Percentiles rank a stretch among this genome's conserved stretches.
These are phyloP conservation scores for Begonia fuchsioides DNA, from an alignment of 306 rosid species.

Conservation along the genomic window DNA sequence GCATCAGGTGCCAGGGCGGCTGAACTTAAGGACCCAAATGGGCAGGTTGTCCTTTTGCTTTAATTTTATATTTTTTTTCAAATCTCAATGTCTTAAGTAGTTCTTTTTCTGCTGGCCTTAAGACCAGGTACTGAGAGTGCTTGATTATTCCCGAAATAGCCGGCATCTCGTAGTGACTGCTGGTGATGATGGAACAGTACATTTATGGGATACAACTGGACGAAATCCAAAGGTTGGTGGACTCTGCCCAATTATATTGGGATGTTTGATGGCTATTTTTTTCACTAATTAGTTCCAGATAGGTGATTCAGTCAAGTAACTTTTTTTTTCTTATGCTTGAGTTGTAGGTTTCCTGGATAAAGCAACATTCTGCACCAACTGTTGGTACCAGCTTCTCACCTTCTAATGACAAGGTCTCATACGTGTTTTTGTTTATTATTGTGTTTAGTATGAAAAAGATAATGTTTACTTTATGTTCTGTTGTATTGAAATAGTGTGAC, in stretches of 20 bases:
- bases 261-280: background rate
- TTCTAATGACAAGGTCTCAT: constrained; percentile 85
- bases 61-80: too few relatives aligned
- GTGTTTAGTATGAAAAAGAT: background rate
- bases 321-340: constrained; percentile 9
- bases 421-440: constrained; percentile 5
- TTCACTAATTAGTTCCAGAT: background rate
- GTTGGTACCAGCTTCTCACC: constrained; percentile 97
- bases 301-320: constrained; percentile 2
- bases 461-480: constrained; percentile 2
- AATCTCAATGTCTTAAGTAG: constrained; percentile 27
- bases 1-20: constrained; percentile 92
- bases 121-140: constrained; percentile 98
- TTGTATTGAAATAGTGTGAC: constrained; percentile 9
- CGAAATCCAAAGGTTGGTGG: constrained; percentile 77
- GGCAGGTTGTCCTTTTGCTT: constrained; percentile 93
- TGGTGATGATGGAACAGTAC: constrained; percentile 92
- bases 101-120: constrained; percentile 42
- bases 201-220: constrained; percentile 96
- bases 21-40: constrained; percentile 88
- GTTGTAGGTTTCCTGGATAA: constrained; percentile 77
- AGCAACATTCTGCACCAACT: constrained; percentile 97
- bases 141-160: constrained; percentile 88
- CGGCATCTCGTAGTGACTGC: constrained; percentile 91
- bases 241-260: background rate